phyloP scores from a whole-genome alignment of 139 green algal genomes.

The Penium margaritaceum region DNA sequence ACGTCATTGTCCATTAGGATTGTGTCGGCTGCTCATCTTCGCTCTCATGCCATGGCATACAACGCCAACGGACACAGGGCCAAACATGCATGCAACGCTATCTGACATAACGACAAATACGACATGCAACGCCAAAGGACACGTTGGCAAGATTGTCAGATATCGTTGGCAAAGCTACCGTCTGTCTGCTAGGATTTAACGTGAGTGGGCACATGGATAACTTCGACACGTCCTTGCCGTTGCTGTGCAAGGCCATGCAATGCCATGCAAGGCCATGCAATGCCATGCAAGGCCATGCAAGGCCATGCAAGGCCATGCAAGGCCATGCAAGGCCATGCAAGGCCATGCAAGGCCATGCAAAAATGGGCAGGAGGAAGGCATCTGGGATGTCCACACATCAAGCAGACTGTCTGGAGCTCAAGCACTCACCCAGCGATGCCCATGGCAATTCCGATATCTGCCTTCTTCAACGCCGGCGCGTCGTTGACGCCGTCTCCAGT shows the following conservation, averaged over 20 bases:
- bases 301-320: background rate
- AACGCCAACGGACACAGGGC: constrained; percentile 66
- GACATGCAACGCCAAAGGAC: background rate
- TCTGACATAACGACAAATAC: background rate
- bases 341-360: too few species aligned
- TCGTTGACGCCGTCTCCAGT: constrained; percentile 89
- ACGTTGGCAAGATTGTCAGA: background rate
- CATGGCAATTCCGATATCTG: constrained; percentile 79
- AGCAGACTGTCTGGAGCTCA: background rate
- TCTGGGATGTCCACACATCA: background rate
- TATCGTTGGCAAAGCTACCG: background rate
- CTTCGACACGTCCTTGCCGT: too few species aligned
- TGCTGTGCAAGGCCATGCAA: too few species aligned
- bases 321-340: too few species aligned
- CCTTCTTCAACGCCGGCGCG: constrained; percentile 72
- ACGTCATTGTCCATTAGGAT: constrained; percentile 80
- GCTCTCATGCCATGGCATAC: constrained; percentile 63
- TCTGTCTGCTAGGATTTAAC: too few species aligned
- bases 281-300: background rate
- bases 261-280: background rate
- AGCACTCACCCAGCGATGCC: constrained; percentile 47
- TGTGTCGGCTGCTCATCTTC: constrained; percentile 74
- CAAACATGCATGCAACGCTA: constrained; percentile 53
- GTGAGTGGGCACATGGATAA: too few species aligned
- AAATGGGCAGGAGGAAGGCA: background rate